Percentiles rank a stretch among this genome's conserved stretches.
Evolutionary conservation across 768 basidiomycete genomes (phyloP).

Genomic region (Phylloporus scabripes): DNA sequence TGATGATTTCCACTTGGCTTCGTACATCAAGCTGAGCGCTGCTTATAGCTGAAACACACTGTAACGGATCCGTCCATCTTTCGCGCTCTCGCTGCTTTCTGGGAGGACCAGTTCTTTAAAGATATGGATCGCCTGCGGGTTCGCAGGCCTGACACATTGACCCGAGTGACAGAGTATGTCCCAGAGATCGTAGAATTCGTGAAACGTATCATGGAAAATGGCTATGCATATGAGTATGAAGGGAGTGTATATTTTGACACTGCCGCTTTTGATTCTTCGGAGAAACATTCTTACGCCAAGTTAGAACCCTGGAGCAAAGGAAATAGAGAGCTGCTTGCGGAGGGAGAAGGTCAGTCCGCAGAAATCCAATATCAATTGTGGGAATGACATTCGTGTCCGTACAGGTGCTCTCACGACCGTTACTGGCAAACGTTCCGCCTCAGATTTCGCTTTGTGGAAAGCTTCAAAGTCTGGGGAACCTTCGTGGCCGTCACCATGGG

Average conservation of each 20-base stretch:
- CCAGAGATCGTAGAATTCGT: conserved; percentile 92
- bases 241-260: conserved; percentile 95
- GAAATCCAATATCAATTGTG: not conserved
- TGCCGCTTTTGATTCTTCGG: conserved; percentile 66
- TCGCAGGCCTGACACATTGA: conserved; percentile 82
- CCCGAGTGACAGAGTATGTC: conserved; percentile 95
- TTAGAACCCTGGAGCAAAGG: conserved; percentile 95
- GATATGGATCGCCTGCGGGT: conserved; percentile 91
- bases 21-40: conserved; percentile 5
- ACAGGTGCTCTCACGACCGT: conserved; percentile 54
- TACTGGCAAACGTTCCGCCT: conserved; percentile 65
- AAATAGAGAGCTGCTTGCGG: conserved; percentile 82
- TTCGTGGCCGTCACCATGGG: conserved; percentile 96
- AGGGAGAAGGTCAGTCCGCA: conserved; percentile 71
- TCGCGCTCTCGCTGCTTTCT: conserved; percentile 73
- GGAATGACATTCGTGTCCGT: not conserved
- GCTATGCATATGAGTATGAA: conserved; percentile 64
- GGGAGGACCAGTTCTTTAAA: conserved; percentile 86
- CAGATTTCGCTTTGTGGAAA: conserved; percentile 99
- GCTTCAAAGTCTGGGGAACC: conserved; percentile 95
- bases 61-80: conserved; percentile 86
- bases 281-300: conserved; percentile 85
- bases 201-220: conserved; percentile 77
- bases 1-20: conserved; percentile 25
- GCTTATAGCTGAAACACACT: conserved; percentile 60